Evolutionary conservation across 2,329 filamentous ascomycete genomes (phyloP), one percentile per base, ranked within the genome.

Genomic region (Ophiostoma ulmi): DNA sequence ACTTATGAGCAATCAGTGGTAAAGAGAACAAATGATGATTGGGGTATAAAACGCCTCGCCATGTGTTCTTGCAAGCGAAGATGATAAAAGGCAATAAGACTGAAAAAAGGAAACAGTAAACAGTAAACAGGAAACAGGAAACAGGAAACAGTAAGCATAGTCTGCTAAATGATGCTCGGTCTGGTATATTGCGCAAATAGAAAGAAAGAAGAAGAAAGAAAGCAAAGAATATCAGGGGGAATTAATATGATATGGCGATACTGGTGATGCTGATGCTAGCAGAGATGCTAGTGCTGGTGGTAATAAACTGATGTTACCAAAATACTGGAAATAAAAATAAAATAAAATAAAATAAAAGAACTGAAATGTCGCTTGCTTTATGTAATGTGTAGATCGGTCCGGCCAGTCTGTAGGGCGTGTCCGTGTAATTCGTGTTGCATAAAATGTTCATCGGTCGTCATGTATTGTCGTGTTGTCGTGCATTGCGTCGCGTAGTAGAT

Each of bases 41-140:
- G 35, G 70, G 68, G 70, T 72, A 72, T 70, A 68, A 68, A 68
- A 70, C 70, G 68, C 55, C 68, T 44, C 35, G 35, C 71, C 65
- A 39, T 38, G 35, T 36, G 61, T 38, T 38, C 61, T 64, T 64
- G 26, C 58, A 36, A 20, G 31, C 26, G 26, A 36, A 36, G 13
- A 36, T 3, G 58, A 63, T 14, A 10, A 26, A 58, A 22, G n/a
- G 22, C 52, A 58, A 22, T 3, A 58, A 20, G 44, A 48, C 44
- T 44, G 44, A n/a, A 48, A n/a, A 48, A 5, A 20, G 17, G 1
- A 20, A 48, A 48, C 44, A 48, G 5, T 14, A 48, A n/a, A 48
- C 44, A 20, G 17, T 6, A 20, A 48, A 48, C 44, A 48, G 7
- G 2, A 48, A 48, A 20, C 44, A 48, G 7, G 0, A 7, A 26